Evolutionary conservation across 2,329 filamentous ascomycete genomes (phyloP).

Genomic region (Sporothrix pallida): DNA sequence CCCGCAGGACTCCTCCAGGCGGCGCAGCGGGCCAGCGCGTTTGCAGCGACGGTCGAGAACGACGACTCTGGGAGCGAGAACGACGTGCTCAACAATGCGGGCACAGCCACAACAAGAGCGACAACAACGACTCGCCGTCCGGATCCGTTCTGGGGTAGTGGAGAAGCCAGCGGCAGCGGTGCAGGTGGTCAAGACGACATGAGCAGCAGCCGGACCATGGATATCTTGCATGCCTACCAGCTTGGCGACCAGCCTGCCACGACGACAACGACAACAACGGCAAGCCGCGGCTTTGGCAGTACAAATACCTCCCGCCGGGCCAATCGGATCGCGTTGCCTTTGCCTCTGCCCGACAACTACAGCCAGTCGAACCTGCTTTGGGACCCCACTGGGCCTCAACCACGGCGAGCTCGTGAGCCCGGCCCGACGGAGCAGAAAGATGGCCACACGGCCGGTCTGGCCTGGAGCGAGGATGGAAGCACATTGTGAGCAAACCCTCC

Average conservation of each 20-base stretch:
- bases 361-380: conserved; percentile 46
- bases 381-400: conserved; percentile 36
- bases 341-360: conserved; percentile 39
- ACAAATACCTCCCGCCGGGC: not conserved
- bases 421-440: conserved; percentile 61
- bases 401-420: conserved; percentile 34
- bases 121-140: not conserved
- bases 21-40: conserved; percentile 12
- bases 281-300: not conserved
- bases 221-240: conserved; percentile 31
- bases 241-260: not conserved
- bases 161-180: not conserved
- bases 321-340: not conserved
- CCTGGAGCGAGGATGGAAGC: conserved; percentile 67
- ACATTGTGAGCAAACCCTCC: conserved; percentile 56
- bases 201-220: conserved; percentile 21
- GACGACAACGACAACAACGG: not conserved
- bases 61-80: conserved; percentile 24
- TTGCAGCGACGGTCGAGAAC: conserved; percentile 14
- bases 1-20: conserved; percentile 22
- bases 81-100: not conserved
- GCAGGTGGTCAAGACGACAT: not conserved
- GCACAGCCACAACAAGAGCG: not conserved
- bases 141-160: not conserved
- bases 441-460: conserved; percentile 66